These are phyloP conservation scores for Diatrype stigma DNA, from an alignment of 2,329 filamentous ascomycete species.

Conservation along the genomic window DNA sequence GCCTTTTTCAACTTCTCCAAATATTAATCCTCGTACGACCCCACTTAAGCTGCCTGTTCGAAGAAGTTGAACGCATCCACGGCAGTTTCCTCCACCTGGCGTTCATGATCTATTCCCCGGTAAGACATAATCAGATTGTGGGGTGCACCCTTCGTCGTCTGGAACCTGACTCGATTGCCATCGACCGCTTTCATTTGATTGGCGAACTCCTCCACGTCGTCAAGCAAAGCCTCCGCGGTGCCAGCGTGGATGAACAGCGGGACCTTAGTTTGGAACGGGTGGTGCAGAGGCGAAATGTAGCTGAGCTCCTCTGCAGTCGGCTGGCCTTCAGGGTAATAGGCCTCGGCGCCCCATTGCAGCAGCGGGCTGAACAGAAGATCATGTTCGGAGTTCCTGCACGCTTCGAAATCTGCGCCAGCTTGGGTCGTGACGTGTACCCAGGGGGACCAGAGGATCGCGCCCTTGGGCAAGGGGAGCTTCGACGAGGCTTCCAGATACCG, in stretches of 20 bases:
- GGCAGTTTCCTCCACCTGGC: background rate
- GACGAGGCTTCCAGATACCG: slow-evolving; percentile 6
- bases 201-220: background rate
- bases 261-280: background rate
- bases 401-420: slow-evolving; percentile 6
- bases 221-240: background rate
- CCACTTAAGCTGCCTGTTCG: background rate
- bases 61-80: background rate
- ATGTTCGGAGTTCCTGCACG: background rate
- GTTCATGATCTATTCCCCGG: background rate
- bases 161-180: background rate
- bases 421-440: slow-evolving; percentile 12
- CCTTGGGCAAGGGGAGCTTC: slow-evolving; percentile 6
- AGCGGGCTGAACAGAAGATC: slow-evolving; percentile 1
- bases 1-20: too few relatives aligned
- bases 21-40: too few relatives aligned
- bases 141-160: background rate
- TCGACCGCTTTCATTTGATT: background rate
- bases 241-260: background rate
- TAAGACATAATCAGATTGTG: background rate
- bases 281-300: background rate
- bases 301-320: background rate
- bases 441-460: slow-evolving; percentile 13
- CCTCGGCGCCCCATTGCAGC: background rate
- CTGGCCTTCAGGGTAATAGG: background rate